These are phyloP conservation scores for Clarireedia sp. DNA, from an alignment of 2,329 filamentous ascomycete species.

Conservation along the genomic window DNA sequence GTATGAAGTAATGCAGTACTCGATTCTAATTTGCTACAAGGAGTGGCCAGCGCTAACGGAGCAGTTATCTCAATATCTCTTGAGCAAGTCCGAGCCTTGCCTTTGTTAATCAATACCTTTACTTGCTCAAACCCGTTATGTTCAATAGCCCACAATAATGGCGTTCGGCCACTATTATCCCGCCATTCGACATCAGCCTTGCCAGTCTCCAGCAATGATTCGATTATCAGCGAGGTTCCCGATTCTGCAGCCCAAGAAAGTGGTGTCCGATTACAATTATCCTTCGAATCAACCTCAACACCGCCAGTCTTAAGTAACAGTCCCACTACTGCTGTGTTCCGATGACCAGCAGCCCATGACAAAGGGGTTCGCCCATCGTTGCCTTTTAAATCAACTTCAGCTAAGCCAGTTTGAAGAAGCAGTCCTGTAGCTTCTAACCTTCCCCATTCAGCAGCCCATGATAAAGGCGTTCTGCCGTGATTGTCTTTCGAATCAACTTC, in stretches of 20 bases:
- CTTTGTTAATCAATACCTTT: not conserved
- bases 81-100: constrained; percentile 5
- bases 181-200: not conserved
- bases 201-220: not conserved
- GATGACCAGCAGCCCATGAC: not conserved
- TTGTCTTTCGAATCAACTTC: not conserved
- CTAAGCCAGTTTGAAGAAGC: not conserved
- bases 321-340: constrained; percentile 4
- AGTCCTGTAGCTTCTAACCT: too few species aligned
- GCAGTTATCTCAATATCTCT: not conserved
- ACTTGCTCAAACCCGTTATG: constrained; percentile 4
- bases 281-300: constrained; percentile 7
- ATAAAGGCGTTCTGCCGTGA: not conserved
- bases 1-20: too few species aligned
- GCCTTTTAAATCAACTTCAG: not conserved
- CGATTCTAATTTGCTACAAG: too few species aligned
- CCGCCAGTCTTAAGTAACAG: not conserved
- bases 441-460: not conserved
- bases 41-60: too few species aligned
- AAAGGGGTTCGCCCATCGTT: not conserved
- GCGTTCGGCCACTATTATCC: not conserved
- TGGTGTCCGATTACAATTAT: constrained; percentile 19
- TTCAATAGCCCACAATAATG: constrained; percentile 4
- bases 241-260: not conserved
- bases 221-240: not conserved